A percentile compares a stretch with the other conserved stretches of the same genome.
Conservation (phyloP, 2,329 filamentous ascomycete species). For the Ceratocystis papillata region DNA sequence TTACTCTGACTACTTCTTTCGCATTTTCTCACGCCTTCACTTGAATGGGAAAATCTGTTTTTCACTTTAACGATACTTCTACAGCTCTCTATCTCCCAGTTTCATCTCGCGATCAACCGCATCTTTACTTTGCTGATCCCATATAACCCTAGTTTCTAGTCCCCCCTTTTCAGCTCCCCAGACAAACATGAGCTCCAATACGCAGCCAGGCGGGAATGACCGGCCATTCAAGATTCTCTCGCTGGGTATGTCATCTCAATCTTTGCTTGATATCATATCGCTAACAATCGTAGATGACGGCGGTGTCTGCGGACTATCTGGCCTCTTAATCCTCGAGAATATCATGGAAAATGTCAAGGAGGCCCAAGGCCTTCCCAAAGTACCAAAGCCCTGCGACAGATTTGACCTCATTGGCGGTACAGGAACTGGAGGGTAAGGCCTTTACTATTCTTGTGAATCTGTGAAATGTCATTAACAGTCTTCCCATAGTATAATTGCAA, state of each 20-base stretch:
- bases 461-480: not conserved
- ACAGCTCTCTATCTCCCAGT: too few species aligned
- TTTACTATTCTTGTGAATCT: not conserved
- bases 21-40: too few species aligned
- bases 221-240: not conserved
- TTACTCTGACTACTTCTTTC: too few species aligned
- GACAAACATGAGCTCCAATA: too few species aligned
- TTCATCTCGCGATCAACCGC: too few species aligned
- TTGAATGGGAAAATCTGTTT: too few species aligned
- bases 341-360: slow-evolving; percentile 28
- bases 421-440: slow-evolving; percentile 29
- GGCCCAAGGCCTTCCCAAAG: slow-evolving; percentile 22
- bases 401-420: slow-evolving; percentile 31
- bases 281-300: slow-evolving; percentile 26
- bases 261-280: not conserved
- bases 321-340: slow-evolving; percentile 28
- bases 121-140: too few species aligned
- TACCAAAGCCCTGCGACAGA: slow-evolving; percentile 28
- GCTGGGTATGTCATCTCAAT: accelerated
- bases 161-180: too few species aligned
- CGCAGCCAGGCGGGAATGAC: too few species aligned
- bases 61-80: too few species aligned
- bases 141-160: too few species aligned
- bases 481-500: not conserved
- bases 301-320: slow-evolving; percentile 28